Conservation (phyloP, 169 alveolate species). For the Babesia ovis region DNA sequence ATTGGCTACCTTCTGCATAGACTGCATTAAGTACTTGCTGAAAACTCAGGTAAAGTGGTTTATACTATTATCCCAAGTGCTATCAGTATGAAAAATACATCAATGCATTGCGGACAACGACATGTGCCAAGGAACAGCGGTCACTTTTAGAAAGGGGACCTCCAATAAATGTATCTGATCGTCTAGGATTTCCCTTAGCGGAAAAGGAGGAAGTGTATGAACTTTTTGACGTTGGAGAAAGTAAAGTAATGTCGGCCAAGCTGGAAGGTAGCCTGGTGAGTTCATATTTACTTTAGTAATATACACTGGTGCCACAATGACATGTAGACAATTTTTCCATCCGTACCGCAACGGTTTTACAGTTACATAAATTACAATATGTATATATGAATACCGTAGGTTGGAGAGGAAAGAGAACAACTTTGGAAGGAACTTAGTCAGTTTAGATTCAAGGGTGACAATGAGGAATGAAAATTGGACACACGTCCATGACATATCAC, state of each 20-base stretch:
- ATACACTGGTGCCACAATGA: not conserved
- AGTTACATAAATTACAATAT: not conserved
- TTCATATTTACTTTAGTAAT: not conserved
- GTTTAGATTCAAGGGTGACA: constrained; percentile 49
- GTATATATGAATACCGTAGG: constrained; percentile 12
- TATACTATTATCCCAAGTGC: not conserved
- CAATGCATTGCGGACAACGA: constrained; percentile 38
- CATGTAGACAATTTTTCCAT: not conserved
- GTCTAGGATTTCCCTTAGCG: constrained; percentile 59
- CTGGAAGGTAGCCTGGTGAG: constrained; percentile 68
- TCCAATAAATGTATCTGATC: constrained; percentile 60
- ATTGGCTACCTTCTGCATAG: constrained; percentile 56
- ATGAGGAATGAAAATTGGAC: constrained; percentile 39
- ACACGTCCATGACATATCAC: not conserved
- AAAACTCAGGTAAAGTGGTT: constrained; percentile 32
- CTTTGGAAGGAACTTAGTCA: constrained; percentile 61
- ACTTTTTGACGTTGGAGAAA: constrained; percentile 37
- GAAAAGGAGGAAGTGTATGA: constrained; percentile 48
- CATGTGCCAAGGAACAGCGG: constrained; percentile 69
- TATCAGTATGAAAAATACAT: constrained; percentile 50
- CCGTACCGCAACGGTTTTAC: no score
- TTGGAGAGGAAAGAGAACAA: constrained; percentile 57
- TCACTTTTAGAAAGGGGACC: constrained; percentile 68
- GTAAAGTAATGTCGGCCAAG: constrained; percentile 33
- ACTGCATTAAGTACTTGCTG: constrained; percentile 52